Percentiles rank a stretch among this genome's conserved stretches.
These are phyloP conservation scores for Lathyrus oleraceus DNA, from an alignment of 306 rosid species.

Conservation along the genomic window DNA sequence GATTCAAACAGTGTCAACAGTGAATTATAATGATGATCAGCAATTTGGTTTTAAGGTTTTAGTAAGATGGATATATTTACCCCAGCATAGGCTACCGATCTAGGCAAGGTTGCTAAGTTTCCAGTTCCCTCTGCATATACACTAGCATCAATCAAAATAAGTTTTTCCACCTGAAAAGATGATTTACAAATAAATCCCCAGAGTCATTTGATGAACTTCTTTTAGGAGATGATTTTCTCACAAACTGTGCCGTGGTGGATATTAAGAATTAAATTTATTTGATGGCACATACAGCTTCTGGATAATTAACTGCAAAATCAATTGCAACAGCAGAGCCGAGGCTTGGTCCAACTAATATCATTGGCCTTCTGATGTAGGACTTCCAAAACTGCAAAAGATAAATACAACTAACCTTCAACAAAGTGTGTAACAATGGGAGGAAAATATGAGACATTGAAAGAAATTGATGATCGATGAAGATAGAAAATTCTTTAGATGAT, in stretches of 20 bases:
- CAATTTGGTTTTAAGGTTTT: not conserved
- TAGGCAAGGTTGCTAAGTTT: constrained; percentile 68
- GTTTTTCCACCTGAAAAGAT: constrained; percentile 82
- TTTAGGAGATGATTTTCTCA: not conserved
- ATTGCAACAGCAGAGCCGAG: constrained; percentile 98
- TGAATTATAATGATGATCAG: constrained; percentile 16
- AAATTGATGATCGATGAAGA: constrained; percentile 17
- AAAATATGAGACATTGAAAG: constrained; percentile 8
- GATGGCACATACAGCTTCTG: constrained; percentile 76
- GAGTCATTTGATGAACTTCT: constrained; percentile 22
- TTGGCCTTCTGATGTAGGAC: constrained; percentile 70
- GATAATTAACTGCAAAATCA: constrained; percentile 82
- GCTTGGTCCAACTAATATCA: constrained; percentile 94
- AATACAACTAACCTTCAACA: constrained; percentile 29
- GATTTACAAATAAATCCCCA: constrained; percentile 38
- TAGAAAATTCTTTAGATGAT: constrained; percentile 23
- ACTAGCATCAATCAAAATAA: constrained; percentile 89
- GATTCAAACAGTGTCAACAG: constrained; percentile 28
- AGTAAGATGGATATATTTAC: constrained; percentile 48
- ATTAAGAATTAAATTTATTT: constrained; percentile 35
- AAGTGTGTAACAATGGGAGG: constrained; percentile 24
- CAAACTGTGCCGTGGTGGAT: constrained; percentile 2
- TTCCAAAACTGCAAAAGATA: constrained; percentile 80
- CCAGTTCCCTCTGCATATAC: constrained; percentile 86
- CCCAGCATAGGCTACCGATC: constrained; percentile 72